Percentiles rank a stretch among this genome's conserved stretches.
Evolutionary conservation across 1,139 yeast species (phyloP).

Genomic region (Geotrichum europaeum): DNA sequence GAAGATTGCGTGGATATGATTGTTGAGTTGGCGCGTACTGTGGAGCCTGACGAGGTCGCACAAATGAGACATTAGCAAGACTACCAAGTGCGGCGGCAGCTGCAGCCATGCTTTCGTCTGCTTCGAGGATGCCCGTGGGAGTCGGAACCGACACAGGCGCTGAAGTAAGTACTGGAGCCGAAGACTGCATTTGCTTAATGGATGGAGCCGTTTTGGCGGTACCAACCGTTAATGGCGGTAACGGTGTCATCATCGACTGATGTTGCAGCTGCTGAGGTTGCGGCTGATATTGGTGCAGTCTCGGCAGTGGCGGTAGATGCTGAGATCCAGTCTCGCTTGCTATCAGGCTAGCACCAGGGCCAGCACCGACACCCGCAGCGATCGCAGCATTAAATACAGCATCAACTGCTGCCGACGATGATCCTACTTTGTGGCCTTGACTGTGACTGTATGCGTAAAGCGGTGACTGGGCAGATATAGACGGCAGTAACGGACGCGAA

Average conservation of each 20-base stretch:
- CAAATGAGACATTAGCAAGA: neutral
- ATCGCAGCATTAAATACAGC: neutral
- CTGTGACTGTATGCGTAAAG: neutral
- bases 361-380: neutral
- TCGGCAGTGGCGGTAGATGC: neutral
- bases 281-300: neutral
- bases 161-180: neutral
- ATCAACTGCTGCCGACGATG: neutral
- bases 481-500: conserved; percentile 3
- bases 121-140: neutral
- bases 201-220: neutral
- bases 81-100: conserved; percentile 5
- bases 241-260: neutral
- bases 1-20: neutral
- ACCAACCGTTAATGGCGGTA: neutral
- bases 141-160: neutral
- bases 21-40: neutral
- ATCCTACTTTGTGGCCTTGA: neutral
- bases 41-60: neutral
- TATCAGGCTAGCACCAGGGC: neutral
- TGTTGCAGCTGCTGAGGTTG: neutral
- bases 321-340: neutral
- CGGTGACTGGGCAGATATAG: conserved; percentile 3
- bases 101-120: neutral
- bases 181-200: neutral